Base-by-base conservation (phyloP, 225 moss, liverwort and hornwort species). In the Sphagnum contortum region DNA sequence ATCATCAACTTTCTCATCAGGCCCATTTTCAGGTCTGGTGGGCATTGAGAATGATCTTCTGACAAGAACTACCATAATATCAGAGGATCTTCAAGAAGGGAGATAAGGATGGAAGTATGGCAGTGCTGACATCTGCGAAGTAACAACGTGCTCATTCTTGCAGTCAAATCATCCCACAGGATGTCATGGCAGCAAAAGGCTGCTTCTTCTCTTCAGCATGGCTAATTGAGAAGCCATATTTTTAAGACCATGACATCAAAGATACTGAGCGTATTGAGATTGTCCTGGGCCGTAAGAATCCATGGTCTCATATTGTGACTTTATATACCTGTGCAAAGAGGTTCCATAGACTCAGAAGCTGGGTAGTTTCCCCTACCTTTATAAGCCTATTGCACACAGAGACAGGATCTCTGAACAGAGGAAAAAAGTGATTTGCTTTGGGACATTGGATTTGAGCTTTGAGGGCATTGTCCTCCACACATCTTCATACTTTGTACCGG, bases 1-100 rank as follows among this genome's bases (percentile, higher is more conserved):
- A 44, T 91, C 94, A 52, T 91, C 94, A 63, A 94, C 91, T 74
- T 94, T 94, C 70, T 94, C 94, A 61, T 94, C 94, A 46, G 94
- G 94, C 68, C 94, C 94, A 45, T 83, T 87, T 68, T 94, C 94
- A 63, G 94, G 94, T 71, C 64, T 94, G 47, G 74, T 82, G 58
- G 91, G 85, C 50, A 75, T 86, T 63, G 94, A 94, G 76, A 84
- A 81, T 59, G 94, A 94, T 68, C 83, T 89, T 50, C 83, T 94
- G 47, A 89, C 94, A 72, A 83, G 89, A 75, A 91, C 94, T 6
- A 91, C 91, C 10, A 85, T 94, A 48, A 94, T 94, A 60, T 94
- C 94, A 61, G 94, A 94, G 73, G 94, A 94, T 71, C 73, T 94
- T 61, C 89, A 87, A 60, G 94, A 94, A 87, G 94, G 94, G 65